Percentiles rank a stretch among this genome's conserved stretches.
These are phyloP conservation scores for Gyrodon tennesseensis DNA, from an alignment of 1,284 basidiomycete genomes.

Conservation along the genomic window DNA sequence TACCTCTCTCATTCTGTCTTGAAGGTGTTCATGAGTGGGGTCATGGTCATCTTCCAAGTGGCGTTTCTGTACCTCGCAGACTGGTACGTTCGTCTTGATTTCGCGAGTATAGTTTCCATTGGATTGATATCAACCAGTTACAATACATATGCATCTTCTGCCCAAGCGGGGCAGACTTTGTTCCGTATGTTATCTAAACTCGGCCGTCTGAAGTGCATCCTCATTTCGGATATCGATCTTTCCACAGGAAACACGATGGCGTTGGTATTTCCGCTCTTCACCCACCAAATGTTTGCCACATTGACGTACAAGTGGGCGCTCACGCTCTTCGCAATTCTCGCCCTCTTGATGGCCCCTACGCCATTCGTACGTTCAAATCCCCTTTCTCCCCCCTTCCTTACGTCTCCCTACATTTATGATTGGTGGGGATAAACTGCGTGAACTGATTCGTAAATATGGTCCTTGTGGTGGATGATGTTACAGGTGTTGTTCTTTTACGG, in stretches of 20 bases:
- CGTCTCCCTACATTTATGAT: not conserved
- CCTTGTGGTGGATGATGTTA: not conserved
- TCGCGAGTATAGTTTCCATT: not conserved
- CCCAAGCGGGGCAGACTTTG: constrained; percentile 72
- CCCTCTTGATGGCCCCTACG: constrained; percentile 60
- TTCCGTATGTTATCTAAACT: constrained; percentile 50
- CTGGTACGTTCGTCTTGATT: constrained; percentile 50
- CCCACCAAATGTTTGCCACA: constrained; percentile 57
- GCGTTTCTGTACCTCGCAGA: constrained; percentile 73
- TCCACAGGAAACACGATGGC: constrained; percentile 58
- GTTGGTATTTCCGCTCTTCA: constrained; percentile 64
- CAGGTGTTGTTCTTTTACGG: constrained; percentile 34
- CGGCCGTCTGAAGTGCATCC: not conserved
- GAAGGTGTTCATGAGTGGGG: constrained; percentile 56
- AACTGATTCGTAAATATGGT: constrained; percentile 7
- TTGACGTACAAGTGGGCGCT: constrained; percentile 70
- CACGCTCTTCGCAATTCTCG: constrained; percentile 63
- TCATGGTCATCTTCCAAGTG: constrained; percentile 61
- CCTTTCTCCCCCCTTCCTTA: not conserved
- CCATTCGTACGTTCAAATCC: constrained; percentile 55
- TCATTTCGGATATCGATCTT: constrained; percentile 1
- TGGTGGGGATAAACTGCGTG: constrained; percentile 1
- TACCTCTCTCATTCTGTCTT: constrained; percentile 38
- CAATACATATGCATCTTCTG: constrained; percentile 72
- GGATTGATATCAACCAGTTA: constrained; percentile 49